These are phyloP conservation scores for Nemania sp. DNA, from an alignment of 2,329 filamentous ascomycete genomes.

Conservation along the genomic window DNA sequence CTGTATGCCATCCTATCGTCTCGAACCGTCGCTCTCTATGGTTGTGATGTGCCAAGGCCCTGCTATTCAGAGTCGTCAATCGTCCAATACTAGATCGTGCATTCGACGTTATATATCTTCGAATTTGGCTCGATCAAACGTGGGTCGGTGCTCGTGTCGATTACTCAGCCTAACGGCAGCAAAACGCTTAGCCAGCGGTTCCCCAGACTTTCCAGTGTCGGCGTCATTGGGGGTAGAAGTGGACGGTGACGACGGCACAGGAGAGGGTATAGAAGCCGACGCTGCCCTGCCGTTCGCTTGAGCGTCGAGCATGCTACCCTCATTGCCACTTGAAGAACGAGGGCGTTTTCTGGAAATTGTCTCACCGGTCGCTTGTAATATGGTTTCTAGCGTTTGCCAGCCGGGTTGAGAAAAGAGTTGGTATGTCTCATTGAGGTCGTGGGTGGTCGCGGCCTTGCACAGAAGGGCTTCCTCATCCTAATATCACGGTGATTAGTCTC, in stretches of 20 bases:
- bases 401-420: conserved; percentile 84
- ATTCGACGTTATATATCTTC: conserved; percentile 28
- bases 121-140: conserved; percentile 38
- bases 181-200: conserved; percentile 45
- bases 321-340: conserved; percentile 47
- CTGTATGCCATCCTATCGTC: neutral
- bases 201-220: conserved; percentile 32
- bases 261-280: conserved; percentile 13
- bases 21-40: neutral
- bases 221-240: conserved; percentile 12
- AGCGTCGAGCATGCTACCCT: conserved; percentile 28
- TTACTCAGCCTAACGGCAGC: conserved; percentile 44
- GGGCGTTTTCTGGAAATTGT: conserved; percentile 75
- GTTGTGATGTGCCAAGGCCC: too few relatives aligned
- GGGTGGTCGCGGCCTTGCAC: conserved; percentile 79
- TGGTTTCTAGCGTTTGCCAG: conserved; percentile 91
- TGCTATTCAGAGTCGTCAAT: too few relatives aligned
- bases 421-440: conserved; percentile 79
- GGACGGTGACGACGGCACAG: conserved; percentile 18
- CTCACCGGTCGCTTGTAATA: conserved; percentile 97
- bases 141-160: conserved; percentile 35
- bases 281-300: conserved; percentile 30
- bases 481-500: conserved; percentile 23
- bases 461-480: conserved; percentile 89
- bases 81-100: neutral